Base-by-base conservation (phyloP, 352 stramenopile genomes). In the Globisporangium radiosum region DNA sequence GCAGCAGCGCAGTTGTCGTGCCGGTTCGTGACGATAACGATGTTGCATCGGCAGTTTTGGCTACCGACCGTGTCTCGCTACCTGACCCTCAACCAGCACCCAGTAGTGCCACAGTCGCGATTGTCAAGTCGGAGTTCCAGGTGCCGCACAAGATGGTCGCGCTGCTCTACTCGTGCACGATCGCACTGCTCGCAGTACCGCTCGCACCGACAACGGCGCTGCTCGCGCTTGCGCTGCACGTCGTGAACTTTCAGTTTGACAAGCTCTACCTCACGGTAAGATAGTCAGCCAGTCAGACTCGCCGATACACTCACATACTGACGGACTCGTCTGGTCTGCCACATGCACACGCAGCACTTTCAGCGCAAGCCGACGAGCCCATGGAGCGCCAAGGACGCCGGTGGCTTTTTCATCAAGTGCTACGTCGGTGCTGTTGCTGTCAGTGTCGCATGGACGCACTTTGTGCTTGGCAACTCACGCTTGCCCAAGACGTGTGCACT, bases 391-490 rank as follows among this genome's bases (percentile, higher is more conserved):
- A 90, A 87, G 49, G 81, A 89, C 52, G 82, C 81, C 0, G 85
- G 80, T 17, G 85, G 67, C 62, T 94, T 92, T 51, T 94, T 94
- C 68, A 86, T 94, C 68, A 94, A 94, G 67, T 89, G 92, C 52
- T 94, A 88, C 71, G 87, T 88, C 56, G 82, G 76, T 52, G 88
- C 82, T 0, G 70, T 90, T 15, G 44, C 72, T 37, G 77, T 93
- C 54, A 89, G 82, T 47, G 59, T 91, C 39, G 42, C 25, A 0
- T 85, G 85, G 61, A 75, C 76, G 6, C 80, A 87, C 36, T 91
- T 76, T 53, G 77, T 91, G 37, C 60, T 93, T 36, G 59, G 68
- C 6, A 83, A 78, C 53, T 52, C 48, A 5, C 62, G 60, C 15
- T 57, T 90, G 1, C 74, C 84, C 4, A 93, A 91, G 62, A 37